These are phyloP conservation scores for Opeltia flavorubescens DNA, from an alignment of 495 filamentous ascomycete species.

Conservation along the genomic window DNA sequence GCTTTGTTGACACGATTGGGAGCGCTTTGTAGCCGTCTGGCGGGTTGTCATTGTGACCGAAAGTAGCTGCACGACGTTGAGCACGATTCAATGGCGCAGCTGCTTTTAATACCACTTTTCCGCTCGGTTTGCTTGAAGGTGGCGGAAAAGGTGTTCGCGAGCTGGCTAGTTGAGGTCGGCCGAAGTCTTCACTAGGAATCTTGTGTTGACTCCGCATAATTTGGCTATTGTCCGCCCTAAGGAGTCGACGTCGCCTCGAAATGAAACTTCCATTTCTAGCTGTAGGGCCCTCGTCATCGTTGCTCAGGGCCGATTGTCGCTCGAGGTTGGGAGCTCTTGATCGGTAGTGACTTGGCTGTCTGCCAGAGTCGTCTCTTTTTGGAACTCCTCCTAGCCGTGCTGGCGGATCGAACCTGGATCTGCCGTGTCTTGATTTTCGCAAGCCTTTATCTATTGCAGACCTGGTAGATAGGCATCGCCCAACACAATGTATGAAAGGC, in stretches of 20 bases:
- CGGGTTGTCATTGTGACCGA: not conserved
- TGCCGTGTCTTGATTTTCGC: not conserved
- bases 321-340: no score
- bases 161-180: no score
- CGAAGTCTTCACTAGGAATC: no score
- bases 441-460: constrained; percentile 4
- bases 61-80: not conserved
- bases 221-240: no score
- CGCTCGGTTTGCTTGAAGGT: constrained; percentile 1
- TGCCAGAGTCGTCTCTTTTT: constrained; percentile 1
- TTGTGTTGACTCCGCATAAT: no score
- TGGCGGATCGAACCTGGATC: not conserved
- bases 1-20: not conserved
- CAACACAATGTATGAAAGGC: not conserved
- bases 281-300: no score
- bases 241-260: no score
- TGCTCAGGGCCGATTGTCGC: no score
- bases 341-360: no score
- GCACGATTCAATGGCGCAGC: not conserved
- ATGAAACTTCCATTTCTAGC: no score
- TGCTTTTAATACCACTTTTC: not conserved
- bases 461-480: constrained; percentile 1
- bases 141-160: no score
- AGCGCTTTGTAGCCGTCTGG: constrained; percentile 1
- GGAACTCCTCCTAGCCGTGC: not conserved